Evolutionary conservation across 2,329 filamentous ascomycete species (phyloP), one percentile per base, ranked within the genome.

Genomic region (Curvularia verruculosa): DNA sequence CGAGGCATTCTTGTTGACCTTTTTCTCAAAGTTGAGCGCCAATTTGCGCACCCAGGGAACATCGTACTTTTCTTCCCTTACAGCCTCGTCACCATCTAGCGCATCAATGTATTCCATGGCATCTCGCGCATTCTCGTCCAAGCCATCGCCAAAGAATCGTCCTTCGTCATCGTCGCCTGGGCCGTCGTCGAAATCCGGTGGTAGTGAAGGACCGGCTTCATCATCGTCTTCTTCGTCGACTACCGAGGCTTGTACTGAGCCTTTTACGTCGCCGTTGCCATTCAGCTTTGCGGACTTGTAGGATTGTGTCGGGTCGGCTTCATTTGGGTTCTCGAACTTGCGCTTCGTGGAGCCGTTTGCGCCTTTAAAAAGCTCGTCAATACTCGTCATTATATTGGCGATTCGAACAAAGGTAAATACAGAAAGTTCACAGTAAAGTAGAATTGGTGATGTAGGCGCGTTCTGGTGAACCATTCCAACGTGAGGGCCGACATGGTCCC

Each of bases 121-220:
- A 66, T 92, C 86, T 2, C 87, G 88, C 64, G 96, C 92, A 64
- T 91, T 84, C 56, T 88, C 84, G 24, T 89, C 91, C 67, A 99
- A 89, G 31, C 95, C 95, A 52, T 92, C 91, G 41, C 94, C 95
- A 68, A 97, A 99, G 81, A 99, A 99, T 10, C 95, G 88, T 1
- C 94, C 95, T 63, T 96, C 95, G 51, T 96, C 92, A 67, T 96
- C 93, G 52, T 77, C 75, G 10, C 84, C 84, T 29, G 75, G 79
- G 46, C 85, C 85, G 34, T 83, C 79, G 51, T 82, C 83, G 24
- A 84, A 81, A 60, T 85, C 85, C 13, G 85, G 73, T 7, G 77
- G 83, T 34, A 84, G 78, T 41, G 85, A 81, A 1, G 83, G 83
- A 0, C 83, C 84, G 1, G 84, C 81, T 59, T 79, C 78, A 6